A percentile compares a stretch with the other conserved stretches of the same genome.
Evolutionary conservation across 2,329 filamentous ascomycete genomes (phyloP).

Genomic region (Trichoderma sp.): DNA sequence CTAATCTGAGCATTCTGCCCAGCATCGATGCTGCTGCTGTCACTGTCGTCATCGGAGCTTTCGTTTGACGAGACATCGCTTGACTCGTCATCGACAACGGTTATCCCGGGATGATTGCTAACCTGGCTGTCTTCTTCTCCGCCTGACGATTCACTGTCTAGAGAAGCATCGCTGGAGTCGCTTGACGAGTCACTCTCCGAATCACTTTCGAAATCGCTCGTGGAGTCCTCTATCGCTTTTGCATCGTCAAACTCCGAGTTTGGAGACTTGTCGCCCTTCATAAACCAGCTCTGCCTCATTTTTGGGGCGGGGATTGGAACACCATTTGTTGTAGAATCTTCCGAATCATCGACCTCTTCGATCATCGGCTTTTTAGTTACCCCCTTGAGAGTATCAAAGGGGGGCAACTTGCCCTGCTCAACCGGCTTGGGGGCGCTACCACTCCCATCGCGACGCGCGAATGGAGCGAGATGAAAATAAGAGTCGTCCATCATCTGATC

Average conservation of each 20-base stretch:
- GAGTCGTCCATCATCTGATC: conserved; percentile 33
- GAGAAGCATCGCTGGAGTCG: conserved; percentile 21
- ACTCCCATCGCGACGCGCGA: neutral
- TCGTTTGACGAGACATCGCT: neutral
- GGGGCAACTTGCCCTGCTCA: neutral
- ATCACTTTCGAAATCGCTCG: neutral
- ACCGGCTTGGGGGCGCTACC: neutral
- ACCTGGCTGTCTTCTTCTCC: neutral
- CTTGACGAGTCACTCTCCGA: conserved; percentile 12
- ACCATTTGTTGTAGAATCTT: neutral
- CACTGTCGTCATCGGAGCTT: conserved; percentile 16
- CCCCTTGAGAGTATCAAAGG: neutral
- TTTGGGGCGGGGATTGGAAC: neutral
- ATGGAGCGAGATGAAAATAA: neutral
- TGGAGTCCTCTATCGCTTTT: neutral
- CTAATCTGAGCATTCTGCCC: conserved; percentile 11
- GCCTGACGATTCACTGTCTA: neutral
- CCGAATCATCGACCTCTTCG: conserved; percentile 20
- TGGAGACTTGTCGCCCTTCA: neutral
- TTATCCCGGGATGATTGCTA: neutral
- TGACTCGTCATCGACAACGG: neutral
- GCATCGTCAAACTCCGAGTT: neutral
- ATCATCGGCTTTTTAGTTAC: conserved; percentile 30
- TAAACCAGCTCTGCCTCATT: neutral
- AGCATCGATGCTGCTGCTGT: neutral